phyloP scores from a whole-genome alignment of 345 rosid genomes.

The Brassica cretica region DNA sequence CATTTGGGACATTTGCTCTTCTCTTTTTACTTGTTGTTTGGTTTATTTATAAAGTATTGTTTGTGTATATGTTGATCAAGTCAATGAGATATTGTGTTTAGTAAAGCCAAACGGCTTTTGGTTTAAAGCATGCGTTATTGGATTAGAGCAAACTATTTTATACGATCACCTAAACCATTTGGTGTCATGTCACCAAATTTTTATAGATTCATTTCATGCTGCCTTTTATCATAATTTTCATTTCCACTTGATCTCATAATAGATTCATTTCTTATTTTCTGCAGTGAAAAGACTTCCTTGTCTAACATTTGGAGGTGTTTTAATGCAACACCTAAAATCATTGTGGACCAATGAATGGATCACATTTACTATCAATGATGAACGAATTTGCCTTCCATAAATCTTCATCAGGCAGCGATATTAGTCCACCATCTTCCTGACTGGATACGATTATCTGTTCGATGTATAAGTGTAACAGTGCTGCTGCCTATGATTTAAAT shows the following conservation, averaged over 20 bases:
- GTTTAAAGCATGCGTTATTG: slow-evolving; percentile 7
- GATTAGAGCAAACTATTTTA: slow-evolving; percentile 34
- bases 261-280: not conserved
- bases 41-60: slow-evolving; percentile 21
- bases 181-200: slow-evolving; percentile 21
- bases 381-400: not conserved
- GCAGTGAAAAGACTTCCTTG: not conserved
- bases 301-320: not conserved
- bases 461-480: too few species aligned
- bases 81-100: slow-evolving; percentile 25
- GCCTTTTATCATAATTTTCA: not conserved
- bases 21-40: not conserved
- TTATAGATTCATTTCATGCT: slow-evolving; percentile 1
- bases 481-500: too few species aligned
- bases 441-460: too few species aligned
- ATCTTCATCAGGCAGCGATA: not conserved
- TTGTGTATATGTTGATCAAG: not conserved
- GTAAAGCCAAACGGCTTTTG: slow-evolving; percentile 26
- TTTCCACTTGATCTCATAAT: slow-evolving; percentile 23
- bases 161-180: slow-evolving; percentile 40
- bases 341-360: not conserved
- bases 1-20: slow-evolving; percentile 18
- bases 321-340: not conserved
- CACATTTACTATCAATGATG: not conserved
- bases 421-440: not conserved